Evolutionary conservation across 441 rosid genomes (phyloP).

Genomic region (Pelargonium australe): DNA sequence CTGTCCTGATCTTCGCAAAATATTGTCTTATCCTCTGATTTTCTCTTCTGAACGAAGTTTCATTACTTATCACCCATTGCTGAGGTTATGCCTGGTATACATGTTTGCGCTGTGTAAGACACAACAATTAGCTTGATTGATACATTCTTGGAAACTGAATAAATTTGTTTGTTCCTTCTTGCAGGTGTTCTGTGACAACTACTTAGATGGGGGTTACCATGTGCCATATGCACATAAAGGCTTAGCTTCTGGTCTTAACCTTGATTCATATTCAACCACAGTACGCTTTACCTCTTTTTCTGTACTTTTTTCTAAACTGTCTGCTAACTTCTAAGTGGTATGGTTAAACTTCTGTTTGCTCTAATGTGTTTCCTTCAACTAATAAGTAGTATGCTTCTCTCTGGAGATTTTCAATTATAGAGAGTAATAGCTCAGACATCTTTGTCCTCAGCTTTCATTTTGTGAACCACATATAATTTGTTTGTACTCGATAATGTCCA

Average conservation of each 20-base stretch:
- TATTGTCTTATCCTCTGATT: slow-evolving; percentile 2
- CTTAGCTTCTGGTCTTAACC: slow-evolving; percentile 67
- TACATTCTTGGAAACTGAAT: neutral
- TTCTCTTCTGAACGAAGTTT: neutral
- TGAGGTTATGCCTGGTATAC: neutral
- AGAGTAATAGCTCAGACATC: too few relatives aligned
- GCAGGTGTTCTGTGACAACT: slow-evolving; percentile 92
- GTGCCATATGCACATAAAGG: slow-evolving; percentile 90
- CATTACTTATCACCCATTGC: neutral
- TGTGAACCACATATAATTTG: neutral
- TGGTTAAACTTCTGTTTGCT: neutral
- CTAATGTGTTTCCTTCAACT: neutral
- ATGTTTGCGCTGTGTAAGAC: neutral
- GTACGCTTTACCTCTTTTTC: slow-evolving; percentile 32
- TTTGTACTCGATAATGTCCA: neutral
- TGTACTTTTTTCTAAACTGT: neutral
- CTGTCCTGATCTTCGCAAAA: neutral
- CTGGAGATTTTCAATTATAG: too few relatives aligned
- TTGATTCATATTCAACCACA: slow-evolving; percentile 64
- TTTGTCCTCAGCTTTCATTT: neutral
- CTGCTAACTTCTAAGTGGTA: neutral
- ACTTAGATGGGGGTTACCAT: slow-evolving; percentile 93
- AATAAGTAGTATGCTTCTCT: too few relatives aligned
- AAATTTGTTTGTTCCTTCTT: slow-evolving; percentile 7
- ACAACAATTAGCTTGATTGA: neutral